Conservation (phyloP, 768 basidiomycete species). For the Hericium alpestre region DNA sequence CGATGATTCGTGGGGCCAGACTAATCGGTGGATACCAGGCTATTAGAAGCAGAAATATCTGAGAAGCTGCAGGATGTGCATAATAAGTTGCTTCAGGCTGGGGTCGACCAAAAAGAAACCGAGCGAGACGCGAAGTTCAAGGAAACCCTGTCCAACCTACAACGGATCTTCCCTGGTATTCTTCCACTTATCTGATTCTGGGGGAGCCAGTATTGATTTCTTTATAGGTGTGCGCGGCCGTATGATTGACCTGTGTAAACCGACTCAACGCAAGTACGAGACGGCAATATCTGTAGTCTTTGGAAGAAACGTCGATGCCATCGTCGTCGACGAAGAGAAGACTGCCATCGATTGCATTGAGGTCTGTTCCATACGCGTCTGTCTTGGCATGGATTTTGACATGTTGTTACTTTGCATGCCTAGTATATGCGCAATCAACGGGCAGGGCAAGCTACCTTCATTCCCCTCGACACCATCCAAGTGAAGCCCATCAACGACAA, state of each 20-base stretch:
- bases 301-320: slow-evolving; percentile 88
- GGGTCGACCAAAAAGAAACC: slow-evolving; percentile 77
- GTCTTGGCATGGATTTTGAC: background rate
- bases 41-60: slow-evolving; percentile 83
- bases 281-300: slow-evolving; percentile 84
- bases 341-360: slow-evolving; percentile 97
- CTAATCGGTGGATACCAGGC: slow-evolving; percentile 33
- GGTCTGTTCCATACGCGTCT: slow-evolving; percentile 29
- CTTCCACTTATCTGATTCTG: background rate
- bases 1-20: background rate
- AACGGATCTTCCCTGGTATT: slow-evolving; percentile 80
- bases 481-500: slow-evolving; percentile 91
- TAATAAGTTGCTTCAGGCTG: slow-evolving; percentile 79
- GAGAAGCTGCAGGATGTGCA: slow-evolving; percentile 81
- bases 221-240: slow-evolving; percentile 78
- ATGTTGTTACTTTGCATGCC: background rate
- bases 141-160: slow-evolving; percentile 74
- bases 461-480: slow-evolving; percentile 96
- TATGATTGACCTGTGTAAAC: slow-evolving; percentile 89
- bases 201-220: background rate
- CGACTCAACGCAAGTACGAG: slow-evolving; percentile 86
- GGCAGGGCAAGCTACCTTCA: slow-evolving; percentile 92
- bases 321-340: slow-evolving; percentile 95
- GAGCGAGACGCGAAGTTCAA: slow-evolving; percentile 78
- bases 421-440: slow-evolving; percentile 94